Evolutionary conservation across 2,329 filamentous ascomycete genomes (phyloP).

Genomic region (Ophiosphaerella narmari): DNA sequence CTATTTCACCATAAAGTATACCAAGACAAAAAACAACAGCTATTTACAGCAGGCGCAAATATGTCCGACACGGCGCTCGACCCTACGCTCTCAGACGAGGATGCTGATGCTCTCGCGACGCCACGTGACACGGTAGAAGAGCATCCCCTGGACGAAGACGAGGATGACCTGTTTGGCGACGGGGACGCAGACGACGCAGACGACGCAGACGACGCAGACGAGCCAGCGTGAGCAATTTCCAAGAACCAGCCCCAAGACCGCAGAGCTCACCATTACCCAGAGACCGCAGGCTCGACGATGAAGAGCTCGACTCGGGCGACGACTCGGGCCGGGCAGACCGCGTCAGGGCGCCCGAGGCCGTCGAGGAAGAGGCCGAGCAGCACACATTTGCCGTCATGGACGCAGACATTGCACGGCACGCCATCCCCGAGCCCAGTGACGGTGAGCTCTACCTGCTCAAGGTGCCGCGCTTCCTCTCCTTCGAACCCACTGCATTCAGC

Average conservation of each 20-base stretch:
- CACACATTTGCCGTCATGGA: slow-evolving; percentile 65
- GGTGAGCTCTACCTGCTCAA: slow-evolving; percentile 73
- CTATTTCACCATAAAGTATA: neutral
- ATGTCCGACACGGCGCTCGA: slow-evolving; percentile 47
- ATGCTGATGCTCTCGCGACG: slow-evolving; percentile 38
- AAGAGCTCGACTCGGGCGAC: slow-evolving; percentile 66
- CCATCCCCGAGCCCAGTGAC: slow-evolving; percentile 71
- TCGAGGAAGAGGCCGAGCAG: slow-evolving; percentile 57
- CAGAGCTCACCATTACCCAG: slow-evolving; percentile 29
- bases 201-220: slow-evolving; percentile 19
- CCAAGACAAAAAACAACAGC: too few species aligned
- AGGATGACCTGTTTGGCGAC: slow-evolving; percentile 55
- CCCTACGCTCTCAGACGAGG: slow-evolving; percentile 42
- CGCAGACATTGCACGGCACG: slow-evolving; percentile 69
- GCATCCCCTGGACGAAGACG: slow-evolving; percentile 40
- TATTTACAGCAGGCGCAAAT: slow-evolving; percentile 4
- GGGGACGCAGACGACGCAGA: slow-evolving; percentile 36
- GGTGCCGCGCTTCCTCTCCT: slow-evolving; percentile 72
- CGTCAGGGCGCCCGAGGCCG: slow-evolving; percentile 50
- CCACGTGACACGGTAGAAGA: slow-evolving; percentile 40
- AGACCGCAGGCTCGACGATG: slow-evolving; percentile 61
- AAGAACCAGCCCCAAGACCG: slow-evolving; percentile 40
- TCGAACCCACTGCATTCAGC: slow-evolving; percentile 70
- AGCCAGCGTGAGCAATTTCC: slow-evolving; percentile 29
- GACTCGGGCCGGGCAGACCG: slow-evolving; percentile 68